phyloP scores from a whole-genome alignment of 768 basidiomycete species.

The Leccinum disarticulatum region DNA sequence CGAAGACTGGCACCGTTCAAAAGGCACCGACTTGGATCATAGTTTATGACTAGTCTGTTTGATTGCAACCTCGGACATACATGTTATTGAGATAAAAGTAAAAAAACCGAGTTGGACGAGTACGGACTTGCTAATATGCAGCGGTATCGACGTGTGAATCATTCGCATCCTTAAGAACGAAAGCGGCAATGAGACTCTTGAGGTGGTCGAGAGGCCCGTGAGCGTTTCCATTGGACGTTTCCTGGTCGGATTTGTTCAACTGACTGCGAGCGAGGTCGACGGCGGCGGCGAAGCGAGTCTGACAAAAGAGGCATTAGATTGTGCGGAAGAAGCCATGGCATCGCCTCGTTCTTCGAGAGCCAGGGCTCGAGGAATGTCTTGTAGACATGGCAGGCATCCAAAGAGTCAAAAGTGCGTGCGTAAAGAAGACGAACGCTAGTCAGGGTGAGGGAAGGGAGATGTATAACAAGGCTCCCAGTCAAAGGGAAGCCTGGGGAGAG shows the following conservation, averaged over 20 bases:
- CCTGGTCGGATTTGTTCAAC: slow-evolving; percentile 43
- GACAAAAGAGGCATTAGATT: slow-evolving; percentile 55
- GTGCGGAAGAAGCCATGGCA: slow-evolving; percentile 49
- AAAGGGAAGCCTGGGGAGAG: slow-evolving; percentile 61
- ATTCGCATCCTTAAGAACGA: slow-evolving; percentile 15
- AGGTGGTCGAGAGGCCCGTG: slow-evolving; percentile 31
- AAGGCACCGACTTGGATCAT: slow-evolving; percentile 47
- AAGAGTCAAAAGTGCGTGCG: neutral
- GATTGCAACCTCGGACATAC: slow-evolving; percentile 7
- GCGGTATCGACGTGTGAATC: slow-evolving; percentile 11
- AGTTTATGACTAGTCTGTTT: slow-evolving; percentile 10
- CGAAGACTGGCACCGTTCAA: slow-evolving; percentile 73
- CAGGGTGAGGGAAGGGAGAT: slow-evolving; percentile 57
- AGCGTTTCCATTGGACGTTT: slow-evolving; percentile 25
- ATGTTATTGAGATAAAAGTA: slow-evolving; percentile 7
- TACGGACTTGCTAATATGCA: neutral
- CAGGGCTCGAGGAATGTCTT: slow-evolving; percentile 60
- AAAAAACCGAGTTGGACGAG: slow-evolving; percentile 4
- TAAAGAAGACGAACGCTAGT: slow-evolving; percentile 48
- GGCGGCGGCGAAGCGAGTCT: slow-evolving; percentile 47
- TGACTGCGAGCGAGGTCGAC: slow-evolving; percentile 47
- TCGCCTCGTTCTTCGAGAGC: slow-evolving; percentile 58
- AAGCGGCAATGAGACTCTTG: slow-evolving; percentile 36
- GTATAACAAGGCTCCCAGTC: slow-evolving; percentile 72
- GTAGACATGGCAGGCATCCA: slow-evolving; percentile 70